These are phyloP conservation scores for Drosera spatulata DNA, from an alignment of 179 eudicot genomes.

Conservation along the genomic window DNA sequence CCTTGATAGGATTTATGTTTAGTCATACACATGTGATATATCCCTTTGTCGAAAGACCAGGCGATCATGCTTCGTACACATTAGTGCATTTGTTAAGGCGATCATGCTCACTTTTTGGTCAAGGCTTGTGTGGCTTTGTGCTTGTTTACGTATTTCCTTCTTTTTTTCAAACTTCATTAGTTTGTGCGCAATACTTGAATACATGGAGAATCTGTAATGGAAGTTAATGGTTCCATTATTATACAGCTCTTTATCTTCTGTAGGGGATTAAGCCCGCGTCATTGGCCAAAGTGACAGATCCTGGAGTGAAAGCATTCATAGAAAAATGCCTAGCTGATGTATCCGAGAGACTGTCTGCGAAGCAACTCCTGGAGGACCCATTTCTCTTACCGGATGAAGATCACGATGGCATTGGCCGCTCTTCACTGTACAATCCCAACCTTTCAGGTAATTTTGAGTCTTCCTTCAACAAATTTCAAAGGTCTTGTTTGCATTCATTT, in stretches of 20 bases:
- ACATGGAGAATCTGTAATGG: not conserved
- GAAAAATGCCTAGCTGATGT: slow-evolving; percentile 77
- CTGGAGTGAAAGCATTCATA: slow-evolving; percentile 52
- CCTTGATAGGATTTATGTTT: too few relatives aligned
- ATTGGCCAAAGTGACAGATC: slow-evolving; percentile 64
- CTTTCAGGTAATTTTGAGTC: slow-evolving; percentile 31
- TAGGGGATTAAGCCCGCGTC: slow-evolving; percentile 88
- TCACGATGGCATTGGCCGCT: slow-evolving; percentile 30
- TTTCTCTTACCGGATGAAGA: slow-evolving; percentile 49
- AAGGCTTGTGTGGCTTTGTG: not conserved
- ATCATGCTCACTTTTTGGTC: too few relatives aligned
- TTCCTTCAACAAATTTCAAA: not conserved
- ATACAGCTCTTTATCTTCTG: slow-evolving; percentile 1
- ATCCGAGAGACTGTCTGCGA: slow-evolving; percentile 58
- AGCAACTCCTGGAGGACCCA: slow-evolving; percentile 54
- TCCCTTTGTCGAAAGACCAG: too few relatives aligned
- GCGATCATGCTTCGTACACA: not conserved
- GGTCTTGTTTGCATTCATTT: not conserved
- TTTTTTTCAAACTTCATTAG: too few relatives aligned
- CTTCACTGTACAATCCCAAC: slow-evolving; percentile 18
- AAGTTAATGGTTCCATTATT: not conserved
- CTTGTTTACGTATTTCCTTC: too few relatives aligned
- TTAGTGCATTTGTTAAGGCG: not conserved
- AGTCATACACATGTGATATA: too few relatives aligned
- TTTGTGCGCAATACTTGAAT: too few relatives aligned